Conservation (phyloP, 2,329 filamentous ascomycete genomes). For the Xylariales sp. region DNA sequence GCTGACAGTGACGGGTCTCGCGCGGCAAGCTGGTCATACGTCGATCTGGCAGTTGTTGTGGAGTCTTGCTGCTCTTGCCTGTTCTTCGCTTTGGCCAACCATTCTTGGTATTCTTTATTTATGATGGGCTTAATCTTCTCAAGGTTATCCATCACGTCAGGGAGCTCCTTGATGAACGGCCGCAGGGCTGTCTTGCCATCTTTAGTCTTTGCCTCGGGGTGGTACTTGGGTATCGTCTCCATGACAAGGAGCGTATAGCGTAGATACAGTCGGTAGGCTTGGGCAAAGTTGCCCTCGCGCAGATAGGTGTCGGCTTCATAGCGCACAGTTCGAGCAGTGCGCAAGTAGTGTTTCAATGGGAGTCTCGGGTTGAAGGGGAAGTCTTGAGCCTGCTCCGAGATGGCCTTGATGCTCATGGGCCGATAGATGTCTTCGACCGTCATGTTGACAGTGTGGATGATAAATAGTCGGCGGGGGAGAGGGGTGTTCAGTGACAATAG, state of each 20-base stretch:
- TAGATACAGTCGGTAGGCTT: conserved; percentile 88
- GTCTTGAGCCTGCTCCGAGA: conserved; percentile 68
- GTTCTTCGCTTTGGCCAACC: conserved; percentile 50
- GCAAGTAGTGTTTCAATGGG: conserved; percentile 74
- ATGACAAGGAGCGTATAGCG: conserved; percentile 84
- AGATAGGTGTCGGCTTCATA: conserved; percentile 85
- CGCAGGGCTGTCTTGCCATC: conserved; percentile 61
- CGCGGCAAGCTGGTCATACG: conserved; percentile 44
- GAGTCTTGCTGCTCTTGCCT: conserved; percentile 21
- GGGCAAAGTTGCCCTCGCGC: conserved; percentile 77
- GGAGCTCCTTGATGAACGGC: conserved; percentile 42
- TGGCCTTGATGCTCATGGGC: conserved; percentile 72
- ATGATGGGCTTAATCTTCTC: conserved; percentile 79
- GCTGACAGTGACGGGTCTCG: conserved; percentile 57
- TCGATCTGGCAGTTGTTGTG: conserved; percentile 9
- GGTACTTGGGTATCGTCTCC: conserved; percentile 60
- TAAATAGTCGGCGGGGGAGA: not conserved
- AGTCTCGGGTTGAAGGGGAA: conserved; percentile 79
- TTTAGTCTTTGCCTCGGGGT: conserved; percentile 69
- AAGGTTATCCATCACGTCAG: conserved; percentile 62
- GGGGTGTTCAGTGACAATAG: no score
- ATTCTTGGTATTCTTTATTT: conserved; percentile 64
- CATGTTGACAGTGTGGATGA: conserved; percentile 5
- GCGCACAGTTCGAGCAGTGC: conserved; percentile 72
- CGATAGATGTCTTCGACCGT: conserved; percentile 26